These are phyloP conservation scores for Rhizopus stolonifer DNA, from an alignment of 371 early-diverging fungal species.

Conservation along the genomic window DNA sequence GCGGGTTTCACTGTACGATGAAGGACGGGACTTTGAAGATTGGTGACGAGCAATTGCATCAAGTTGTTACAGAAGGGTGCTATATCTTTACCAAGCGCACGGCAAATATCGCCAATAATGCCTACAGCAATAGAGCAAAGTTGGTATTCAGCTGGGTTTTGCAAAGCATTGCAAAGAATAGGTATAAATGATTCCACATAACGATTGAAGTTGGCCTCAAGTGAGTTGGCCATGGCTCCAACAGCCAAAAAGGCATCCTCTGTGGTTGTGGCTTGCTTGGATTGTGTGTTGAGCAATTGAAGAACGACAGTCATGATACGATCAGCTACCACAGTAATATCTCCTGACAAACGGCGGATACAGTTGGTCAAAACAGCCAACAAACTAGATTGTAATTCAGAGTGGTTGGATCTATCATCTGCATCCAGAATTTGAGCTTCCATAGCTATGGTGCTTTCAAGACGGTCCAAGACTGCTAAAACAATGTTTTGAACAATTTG, in stretches of 20 bases:
- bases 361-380: slow-evolving; percentile 83
- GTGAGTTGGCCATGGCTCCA: slow-evolving; percentile 79
- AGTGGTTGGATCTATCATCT: slow-evolving; percentile 78
- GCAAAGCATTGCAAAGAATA: slow-evolving; percentile 76
- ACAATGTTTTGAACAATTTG: slow-evolving; percentile 70
- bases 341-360: slow-evolving; percentile 70
- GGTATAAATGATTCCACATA: slow-evolving; percentile 88
- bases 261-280: slow-evolving; percentile 80
- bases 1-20: slow-evolving; percentile 89
- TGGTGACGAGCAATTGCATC: slow-evolving; percentile 81
- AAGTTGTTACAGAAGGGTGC: slow-evolving; percentile 76
- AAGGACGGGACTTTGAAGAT: slow-evolving; percentile 71
- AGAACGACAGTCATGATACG: slow-evolving; percentile 85
- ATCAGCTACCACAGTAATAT: slow-evolving; percentile 75
- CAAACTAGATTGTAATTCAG: slow-evolving; percentile 88
- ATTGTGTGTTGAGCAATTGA: slow-evolving; percentile 61
- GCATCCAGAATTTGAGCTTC: slow-evolving; percentile 74
- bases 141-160: slow-evolving; percentile 88
- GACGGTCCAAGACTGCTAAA: slow-evolving; percentile 70
- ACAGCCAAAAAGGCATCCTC: slow-evolving; percentile 93
- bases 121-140: slow-evolving; percentile 92
- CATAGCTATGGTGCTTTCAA: slow-evolving; percentile 69
- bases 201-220: slow-evolving; percentile 81
- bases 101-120: slow-evolving; percentile 92
- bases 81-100: slow-evolving; percentile 75